These are phyloP conservation scores for Cladosporium austrohemisphaericum DNA, from an alignment of 2,329 filamentous ascomycete species.

Conservation along the genomic window DNA sequence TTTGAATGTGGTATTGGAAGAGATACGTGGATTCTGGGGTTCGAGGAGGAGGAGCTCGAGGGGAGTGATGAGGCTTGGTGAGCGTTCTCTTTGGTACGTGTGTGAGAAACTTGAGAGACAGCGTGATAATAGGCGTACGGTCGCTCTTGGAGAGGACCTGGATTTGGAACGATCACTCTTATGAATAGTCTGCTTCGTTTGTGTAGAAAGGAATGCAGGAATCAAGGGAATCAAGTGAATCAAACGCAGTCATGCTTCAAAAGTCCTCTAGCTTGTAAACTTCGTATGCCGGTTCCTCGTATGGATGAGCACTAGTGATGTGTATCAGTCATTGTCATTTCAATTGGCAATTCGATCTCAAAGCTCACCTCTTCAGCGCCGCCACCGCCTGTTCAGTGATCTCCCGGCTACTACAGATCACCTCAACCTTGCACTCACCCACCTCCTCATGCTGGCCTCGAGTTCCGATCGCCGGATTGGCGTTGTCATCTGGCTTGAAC, in stretches of 20 bases:
- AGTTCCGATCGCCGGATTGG: conserved; percentile 61
- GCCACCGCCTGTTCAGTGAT: conserved; percentile 55
- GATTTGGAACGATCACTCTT: too few species aligned
- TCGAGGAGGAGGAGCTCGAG: conserved; percentile 6
- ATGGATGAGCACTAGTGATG: conserved; percentile 41
- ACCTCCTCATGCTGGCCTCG: conserved; percentile 56
- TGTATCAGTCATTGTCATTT: background rate
- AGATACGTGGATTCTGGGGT: conserved; percentile 3
- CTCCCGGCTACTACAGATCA: conserved; percentile 58
- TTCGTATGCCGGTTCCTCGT: conserved; percentile 45
- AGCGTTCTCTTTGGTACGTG: background rate
- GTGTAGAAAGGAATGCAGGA: too few species aligned
- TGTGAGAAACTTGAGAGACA: background rate
- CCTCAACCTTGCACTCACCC: conserved; percentile 61
- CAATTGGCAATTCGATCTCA: background rate
- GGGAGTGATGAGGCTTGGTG: conserved; percentile 1
- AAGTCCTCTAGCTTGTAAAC: conserved; percentile 46
- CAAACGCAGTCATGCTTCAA: conserved; percentile 19
- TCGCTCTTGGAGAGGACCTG: too few species aligned
- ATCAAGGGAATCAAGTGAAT: background rate
- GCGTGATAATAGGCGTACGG: too few species aligned
- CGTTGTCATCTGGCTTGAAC: conserved; percentile 59
- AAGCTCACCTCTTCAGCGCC: conserved; percentile 61
- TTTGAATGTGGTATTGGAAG: conserved; percentile 36
- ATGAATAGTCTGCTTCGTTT: too few species aligned